Evolutionary conservation across 139 green algal species (phyloP), one percentile per base, ranked within the genome.

Genomic region (Tetradesmus lagerheimii): DNA sequence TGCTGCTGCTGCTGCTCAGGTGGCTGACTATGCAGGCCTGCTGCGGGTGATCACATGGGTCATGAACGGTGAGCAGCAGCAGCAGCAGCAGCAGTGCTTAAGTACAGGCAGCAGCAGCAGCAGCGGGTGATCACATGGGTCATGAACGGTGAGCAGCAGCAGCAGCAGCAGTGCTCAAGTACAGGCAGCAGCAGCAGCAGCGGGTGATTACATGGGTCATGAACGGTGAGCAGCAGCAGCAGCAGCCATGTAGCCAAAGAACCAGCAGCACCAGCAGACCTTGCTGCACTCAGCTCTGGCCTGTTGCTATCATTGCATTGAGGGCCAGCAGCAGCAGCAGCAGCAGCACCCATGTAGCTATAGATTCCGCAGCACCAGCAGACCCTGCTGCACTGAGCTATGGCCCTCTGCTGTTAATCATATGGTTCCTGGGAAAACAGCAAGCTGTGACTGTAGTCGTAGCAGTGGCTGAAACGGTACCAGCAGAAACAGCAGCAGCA

Each of bases 21-120:
- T 88, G 29, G 34, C 75, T 16, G 83, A 88, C 83, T 88, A 88
- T 64, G 64, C 83, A 53, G 83, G 83, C 0, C 62, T 88, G 25
- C 83, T 88, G 64, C 83, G 64, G 9, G 83, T 88, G 1, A 80
- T 88, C 64, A 88, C 38, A 14, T 88, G 83, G 83, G 83, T 88
- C 27, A 80, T 88, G 64, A 88, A 88, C 67, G 83, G 83, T 88
- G 83, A 88, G 83, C 11, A 9, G 20, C 41, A 15, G 37, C 67
- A 20, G 67, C n/a, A 41, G 67, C 67, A 78, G n/a, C 67, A 78
- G 67, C n/a, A 38, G 66, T 15, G 29, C 20, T 8, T 11, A 6
- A 74, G 23, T 74, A 74, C 62, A 9, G 43, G 5, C 43, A 27
- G 37, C 76, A 82, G 14, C 76, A 82, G 25, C 41, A 29, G 78